Base-by-base conservation (phyloP, 1,139 yeast genomes). In the Zhuliangozyma blackwelliae region DNA sequence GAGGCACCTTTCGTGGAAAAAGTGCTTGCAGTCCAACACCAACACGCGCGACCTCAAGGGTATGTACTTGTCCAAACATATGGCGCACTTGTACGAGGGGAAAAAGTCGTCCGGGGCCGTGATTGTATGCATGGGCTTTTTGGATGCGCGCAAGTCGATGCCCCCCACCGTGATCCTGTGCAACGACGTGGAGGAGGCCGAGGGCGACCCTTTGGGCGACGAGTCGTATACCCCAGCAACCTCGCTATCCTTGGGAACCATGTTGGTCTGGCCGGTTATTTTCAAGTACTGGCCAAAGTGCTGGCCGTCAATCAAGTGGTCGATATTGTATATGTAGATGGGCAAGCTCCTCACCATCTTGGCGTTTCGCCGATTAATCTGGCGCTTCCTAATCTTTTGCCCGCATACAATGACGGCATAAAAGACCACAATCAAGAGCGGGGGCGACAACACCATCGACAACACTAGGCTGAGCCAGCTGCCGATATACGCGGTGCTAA, bases 381-480 rank as follows among this genome's bases (percentile, higher is more conserved):
- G 64, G 10, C 59, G 49, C 32, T 50, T 54, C 35, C 63, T 48
- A 31, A 55, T 51, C 34, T 50, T 47, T 43, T 65, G 73, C 19
- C 65, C 55, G 23, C 57, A 46, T 28, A 65, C 54, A 16, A 70
- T 57, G 11, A 57, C 35, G 12, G 61, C 47, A 44, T 68, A 69
- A 41, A 66, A 61, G 11, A 64, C 32, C 10, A 69, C 47, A 22
- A 70, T 66, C 36, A 70, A 46, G 19, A 70, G 48, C 0, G 75
- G 75, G 1, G 76, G 76, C 11, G 73, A 67, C 11, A 69, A 50
- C 10, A 68, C 56, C 68, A 69, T 64, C 32, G 72, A 68, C 11
- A 68, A 43, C 13, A 68, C 42, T 19, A 69, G 48, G 43, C 62
- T 66, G 37, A 66, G 40, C 71, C 74, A 68, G 39, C 62, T 60